Evolutionary conservation across 2,329 filamentous ascomycete species (phyloP), one percentile per base, ranked within the genome.

Genomic region (Cercospora nicotianae): DNA sequence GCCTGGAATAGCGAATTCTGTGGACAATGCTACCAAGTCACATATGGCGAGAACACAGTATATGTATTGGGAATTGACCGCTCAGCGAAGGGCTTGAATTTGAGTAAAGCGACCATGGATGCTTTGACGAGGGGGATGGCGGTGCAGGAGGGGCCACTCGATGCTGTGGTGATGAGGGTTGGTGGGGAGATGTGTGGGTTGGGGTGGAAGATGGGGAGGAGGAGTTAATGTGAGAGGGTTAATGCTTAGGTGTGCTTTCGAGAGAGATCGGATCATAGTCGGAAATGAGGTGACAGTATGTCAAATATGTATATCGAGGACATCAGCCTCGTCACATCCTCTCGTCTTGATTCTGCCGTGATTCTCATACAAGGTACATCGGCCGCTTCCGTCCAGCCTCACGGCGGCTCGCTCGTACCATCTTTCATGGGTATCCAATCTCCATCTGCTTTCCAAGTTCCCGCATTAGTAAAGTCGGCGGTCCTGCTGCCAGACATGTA

Each of bases 381-480:
- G 48, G 5, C 28, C 23, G 48, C 23, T 55, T 28, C 48, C 5
- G 12, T 30, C 7, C 3, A 26, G 13, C 23, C 23, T 55, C 23
- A 59, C 4, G 20, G 30, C 9, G 62, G 62, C 53, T 64, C 62
- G 68, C 78, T 79, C 13, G 90, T 86, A 0, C 90, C 90, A 1
- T 84, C 74, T 73, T 82, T 78, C 89, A 92, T 92, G 28, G 86
- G 78, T 53, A 81, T 81, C 91, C 91, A 94, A 36, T 84, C 81
- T 1, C 89, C 87, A 63, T 89, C 84, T 1, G 76, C 79, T 26
- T 83, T 84, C 91, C 91, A 94, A 10, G 83, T 85, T 1, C 91
- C 91, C 0, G 91, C 91, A 79, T 88, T 90, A 13, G 90, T 92
- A 75, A 92, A 94, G 76, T 94, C 91, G 26, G 84, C 89, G 45